Percentiles rank a stretch among this genome's conserved stretches.
Evolutionary conservation across 2,329 filamentous ascomycete species (phyloP).

Genomic region (Fusarium cicatricum): DNA sequence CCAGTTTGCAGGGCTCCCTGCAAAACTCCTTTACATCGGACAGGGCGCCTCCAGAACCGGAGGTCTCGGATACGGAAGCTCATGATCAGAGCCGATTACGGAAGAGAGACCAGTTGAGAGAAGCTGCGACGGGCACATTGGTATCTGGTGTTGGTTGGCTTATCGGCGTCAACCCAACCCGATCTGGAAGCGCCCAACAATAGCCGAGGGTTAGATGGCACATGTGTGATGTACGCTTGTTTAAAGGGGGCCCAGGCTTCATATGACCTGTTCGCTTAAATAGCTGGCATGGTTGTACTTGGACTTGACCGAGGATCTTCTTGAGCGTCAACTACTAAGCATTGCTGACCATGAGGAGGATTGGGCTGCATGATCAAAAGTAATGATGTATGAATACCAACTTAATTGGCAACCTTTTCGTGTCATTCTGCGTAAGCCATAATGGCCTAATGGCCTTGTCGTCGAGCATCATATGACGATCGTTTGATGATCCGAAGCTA

Average conservation of each 20-base stretch:
- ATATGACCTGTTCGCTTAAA: too few relatives aligned
- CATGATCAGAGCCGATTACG: constrained; percentile 57
- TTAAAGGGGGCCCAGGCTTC: too few relatives aligned
- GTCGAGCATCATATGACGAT: too few relatives aligned
- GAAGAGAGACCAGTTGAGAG: constrained; percentile 76
- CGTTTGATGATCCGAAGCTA: too few relatives aligned
- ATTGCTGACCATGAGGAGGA: background rate
- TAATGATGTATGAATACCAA: constrained; percentile 10
- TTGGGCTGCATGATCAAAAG: background rate
- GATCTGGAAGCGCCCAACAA: constrained; percentile 25
- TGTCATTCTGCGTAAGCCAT: too few relatives aligned
- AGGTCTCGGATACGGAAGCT: constrained; percentile 36
- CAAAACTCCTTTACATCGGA: constrained; percentile 28
- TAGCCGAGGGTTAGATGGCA: background rate
- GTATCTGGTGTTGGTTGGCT: constrained; percentile 74
- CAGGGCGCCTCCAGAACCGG: constrained; percentile 24
- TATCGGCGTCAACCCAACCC: constrained; percentile 61
- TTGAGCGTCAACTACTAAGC: too few relatives aligned
- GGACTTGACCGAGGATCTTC: too few relatives aligned
- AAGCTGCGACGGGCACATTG: constrained; percentile 72
- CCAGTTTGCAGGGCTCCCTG: constrained; percentile 54
- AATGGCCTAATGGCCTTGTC: too few relatives aligned
- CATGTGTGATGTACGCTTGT: background rate
- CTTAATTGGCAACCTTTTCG: background rate
- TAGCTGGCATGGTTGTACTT: too few relatives aligned